Base-by-base conservation (phyloP, 768 basidiomycete genomes). In the Hericium erinaceus region DNA sequence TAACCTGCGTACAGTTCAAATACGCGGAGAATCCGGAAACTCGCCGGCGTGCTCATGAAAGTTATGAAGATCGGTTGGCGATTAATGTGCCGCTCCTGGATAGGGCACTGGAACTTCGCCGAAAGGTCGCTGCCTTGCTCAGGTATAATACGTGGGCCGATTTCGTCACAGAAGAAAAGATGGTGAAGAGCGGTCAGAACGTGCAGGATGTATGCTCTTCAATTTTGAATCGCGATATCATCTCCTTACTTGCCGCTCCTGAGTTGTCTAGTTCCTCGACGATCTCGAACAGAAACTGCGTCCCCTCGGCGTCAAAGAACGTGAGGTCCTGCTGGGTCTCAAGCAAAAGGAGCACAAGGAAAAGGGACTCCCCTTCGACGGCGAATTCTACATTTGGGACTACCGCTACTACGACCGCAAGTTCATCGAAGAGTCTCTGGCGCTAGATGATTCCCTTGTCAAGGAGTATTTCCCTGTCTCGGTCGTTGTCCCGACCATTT, bases 381-480 rank as follows among this genome's bases (percentile, higher is more conserved):
- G 81, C 58, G 72, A 85, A 64, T 84, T 94, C 66, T 86, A 85
- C 65, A 74, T 90, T 55, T 93, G 90, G 89, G 92, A 93, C 66
- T 93, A 91, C 68, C 78, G 87, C 63, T 85, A 84, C 68, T 87
- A 82, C 59, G 82, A 85, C 66, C 77, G 81, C 60, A 80, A 76
- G 66, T 88, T 74, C 65, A 73, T 85, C 55, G 87, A 92, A 69
- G 75, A 79, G 64, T 76, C 77, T 20, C 75, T 93, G 26, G 75
- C 78, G 39, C 77, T 92, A 38, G 89, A 93, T 60, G 88, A 92
- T 62, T 79, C 80, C 60, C 74, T 85, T 12, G 83, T 94, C 61
- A 92, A 93, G 70, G 87, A 93, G 68, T 91, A 92, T 69, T 93
- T 95, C 79, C 90, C 91, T 0, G 92, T 93, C 2, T 76, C 82